Conservation (phyloP, 371 early-diverging fungal species). For the Rhizopus arrhizus region DNA sequence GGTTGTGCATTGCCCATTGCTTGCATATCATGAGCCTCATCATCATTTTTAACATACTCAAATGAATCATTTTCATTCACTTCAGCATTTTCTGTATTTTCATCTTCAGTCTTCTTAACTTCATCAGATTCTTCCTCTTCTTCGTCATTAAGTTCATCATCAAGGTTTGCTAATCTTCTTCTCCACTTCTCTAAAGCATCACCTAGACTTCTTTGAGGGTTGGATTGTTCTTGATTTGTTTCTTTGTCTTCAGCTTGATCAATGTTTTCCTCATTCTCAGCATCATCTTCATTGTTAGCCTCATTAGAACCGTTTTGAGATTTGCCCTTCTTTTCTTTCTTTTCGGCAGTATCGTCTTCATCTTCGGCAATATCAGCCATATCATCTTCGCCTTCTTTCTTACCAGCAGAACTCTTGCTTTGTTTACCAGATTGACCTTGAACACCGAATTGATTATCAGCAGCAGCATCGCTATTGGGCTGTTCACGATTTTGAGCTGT, state of each 20-base stretch:
- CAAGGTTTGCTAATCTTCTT: slow-evolving; percentile 70
- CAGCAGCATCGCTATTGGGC: slow-evolving; percentile 55
- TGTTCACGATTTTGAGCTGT: slow-evolving; percentile 50
- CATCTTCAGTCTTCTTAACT: slow-evolving; percentile 45
- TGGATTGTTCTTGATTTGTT: slow-evolving; percentile 43
- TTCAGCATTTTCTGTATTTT: slow-evolving; percentile 53
- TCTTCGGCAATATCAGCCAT: slow-evolving; percentile 38
- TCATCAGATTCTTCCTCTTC: slow-evolving; percentile 53
- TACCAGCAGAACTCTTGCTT: slow-evolving; percentile 52
- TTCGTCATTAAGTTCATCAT: slow-evolving; percentile 46
- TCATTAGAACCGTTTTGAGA: slow-evolving; percentile 48
- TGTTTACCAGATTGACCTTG: slow-evolving; percentile 67
- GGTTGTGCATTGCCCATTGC: slow-evolving; percentile 76
- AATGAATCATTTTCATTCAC: slow-evolving; percentile 65
- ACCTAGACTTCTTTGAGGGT: slow-evolving; percentile 83
- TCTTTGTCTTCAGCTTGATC: slow-evolving; percentile 29
- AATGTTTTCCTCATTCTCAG: slow-evolving; percentile 37
- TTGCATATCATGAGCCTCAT: slow-evolving; percentile 74
- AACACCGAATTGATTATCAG: slow-evolving; percentile 69
- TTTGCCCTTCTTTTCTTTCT: slow-evolving; percentile 41
- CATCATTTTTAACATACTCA: slow-evolving; percentile 80
- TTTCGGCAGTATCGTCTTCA: slow-evolving; percentile 32
- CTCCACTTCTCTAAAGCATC: slow-evolving; percentile 92
- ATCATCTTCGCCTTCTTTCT: slow-evolving; percentile 53
- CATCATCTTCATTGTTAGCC: slow-evolving; percentile 44